A percentile compares a stretch with the other conserved stretches of the same genome.
phyloP scores from a whole-genome alignment of 306 rosid species.

The Prunus dulcis region DNA sequence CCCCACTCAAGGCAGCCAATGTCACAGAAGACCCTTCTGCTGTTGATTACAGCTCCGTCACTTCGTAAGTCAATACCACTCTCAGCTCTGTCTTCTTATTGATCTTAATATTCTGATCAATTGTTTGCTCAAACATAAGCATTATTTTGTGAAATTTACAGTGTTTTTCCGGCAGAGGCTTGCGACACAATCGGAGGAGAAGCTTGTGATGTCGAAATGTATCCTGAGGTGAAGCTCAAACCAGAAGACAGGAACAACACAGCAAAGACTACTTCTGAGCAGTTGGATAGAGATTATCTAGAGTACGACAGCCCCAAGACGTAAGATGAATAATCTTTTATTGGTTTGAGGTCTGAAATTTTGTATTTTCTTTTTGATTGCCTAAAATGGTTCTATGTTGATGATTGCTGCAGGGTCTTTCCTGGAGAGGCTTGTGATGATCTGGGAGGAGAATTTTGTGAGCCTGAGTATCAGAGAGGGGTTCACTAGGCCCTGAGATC shows the following conservation, averaged over 20 bases:
- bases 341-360: background rate
- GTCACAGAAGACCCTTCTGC: constrained; percentile 17
- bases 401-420: constrained; percentile 58
- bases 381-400: background rate
- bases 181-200: constrained; percentile 51
- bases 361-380: background rate
- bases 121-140: background rate
- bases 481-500: constrained; percentile 37
- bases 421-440: constrained; percentile 90
- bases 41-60: constrained; percentile 37
- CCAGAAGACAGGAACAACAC: constrained; percentile 12
- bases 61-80: constrained; percentile 29
- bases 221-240: constrained; percentile 45
- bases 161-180: constrained; percentile 51
- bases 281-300: constrained; percentile 35
- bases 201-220: constrained; percentile 43
- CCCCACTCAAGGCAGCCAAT: constrained; percentile 18
- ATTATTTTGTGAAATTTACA: background rate
- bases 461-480: constrained; percentile 68
- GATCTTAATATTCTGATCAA: background rate
- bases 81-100: background rate
- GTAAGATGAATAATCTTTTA: constrained; percentile 22
- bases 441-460: constrained; percentile 87
- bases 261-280: constrained; percentile 17
- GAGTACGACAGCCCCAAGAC: constrained; percentile 44